These are phyloP conservation scores for Fonsecaea pugnacius DNA, from an alignment of 2,329 filamentous ascomycete genomes.

Conservation along the genomic window DNA sequence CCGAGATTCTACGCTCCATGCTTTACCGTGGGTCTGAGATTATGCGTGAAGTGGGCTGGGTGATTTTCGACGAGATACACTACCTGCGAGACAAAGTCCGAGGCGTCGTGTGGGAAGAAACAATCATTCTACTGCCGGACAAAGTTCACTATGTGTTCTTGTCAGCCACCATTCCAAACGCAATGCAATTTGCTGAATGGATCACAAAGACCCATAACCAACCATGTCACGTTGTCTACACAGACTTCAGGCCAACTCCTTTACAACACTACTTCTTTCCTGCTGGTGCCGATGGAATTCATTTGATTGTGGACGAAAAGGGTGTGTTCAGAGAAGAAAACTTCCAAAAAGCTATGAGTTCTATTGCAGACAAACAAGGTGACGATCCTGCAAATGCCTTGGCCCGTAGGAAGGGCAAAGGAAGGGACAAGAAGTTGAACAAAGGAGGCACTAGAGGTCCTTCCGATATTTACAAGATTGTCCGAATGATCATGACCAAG, in stretches of 20 bases:
- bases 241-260: constrained; percentile 94
- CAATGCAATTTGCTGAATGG: constrained; percentile 99
- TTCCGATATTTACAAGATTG: constrained; percentile 93
- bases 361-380: constrained; percentile 85
- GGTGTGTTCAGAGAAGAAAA: constrained; percentile 95
- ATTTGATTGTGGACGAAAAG: constrained; percentile 95
- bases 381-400: constrained; percentile 78
- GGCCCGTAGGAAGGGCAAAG: constrained; percentile 81
- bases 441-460: constrained; percentile 77
- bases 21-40: constrained; percentile 97
- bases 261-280: constrained; percentile 98
- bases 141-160: constrained; percentile 99
- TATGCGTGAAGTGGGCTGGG: constrained; percentile 99
- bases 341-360: constrained; percentile 92
- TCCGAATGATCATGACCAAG: constrained; percentile 98
- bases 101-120: constrained; percentile 99
- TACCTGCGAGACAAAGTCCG: constrained; percentile 93
- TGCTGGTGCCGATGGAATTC: constrained; percentile 86
- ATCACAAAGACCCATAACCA: constrained; percentile 97
- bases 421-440: constrained; percentile 88
- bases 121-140: constrained; percentile 94
- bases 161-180: constrained; percentile 97
- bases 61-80: constrained; percentile 97
- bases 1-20: constrained; percentile 98
- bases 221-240: constrained; percentile 98